Conservation (phyloP, 1,284 basidiomycete species). For the Termitomyces sp. region DNA sequence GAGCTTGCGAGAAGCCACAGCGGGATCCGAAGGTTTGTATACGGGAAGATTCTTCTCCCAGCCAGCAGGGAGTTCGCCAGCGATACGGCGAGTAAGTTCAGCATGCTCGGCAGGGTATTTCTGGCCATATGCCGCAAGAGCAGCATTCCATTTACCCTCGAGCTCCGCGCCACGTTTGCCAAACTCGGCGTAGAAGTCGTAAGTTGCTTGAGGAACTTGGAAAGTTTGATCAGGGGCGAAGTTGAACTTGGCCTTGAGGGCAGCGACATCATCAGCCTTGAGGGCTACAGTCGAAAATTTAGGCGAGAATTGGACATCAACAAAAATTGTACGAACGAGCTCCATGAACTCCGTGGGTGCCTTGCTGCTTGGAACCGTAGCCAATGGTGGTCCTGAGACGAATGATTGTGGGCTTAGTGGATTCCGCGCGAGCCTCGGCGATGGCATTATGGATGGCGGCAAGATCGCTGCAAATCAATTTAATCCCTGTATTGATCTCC, state of each 20-base stretch:
- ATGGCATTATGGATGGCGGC: constrained; percentile 79
- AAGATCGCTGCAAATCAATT: constrained; percentile 55
- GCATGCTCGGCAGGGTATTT: constrained; percentile 83
- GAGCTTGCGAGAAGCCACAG: constrained; percentile 88
- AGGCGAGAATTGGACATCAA: constrained; percentile 1
- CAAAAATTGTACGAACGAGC: constrained; percentile 47
- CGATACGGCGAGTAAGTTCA: constrained; percentile 81
- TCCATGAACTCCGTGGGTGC: constrained; percentile 92
- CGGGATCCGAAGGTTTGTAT: constrained; percentile 77
- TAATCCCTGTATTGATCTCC: background rate
- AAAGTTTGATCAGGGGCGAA: constrained; percentile 81
- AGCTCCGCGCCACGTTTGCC: constrained; percentile 70
- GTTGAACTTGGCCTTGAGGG: constrained; percentile 82
- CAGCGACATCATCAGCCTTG: constrained; percentile 86
- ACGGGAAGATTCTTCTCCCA: constrained; percentile 88
- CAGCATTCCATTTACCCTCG: constrained; percentile 73
- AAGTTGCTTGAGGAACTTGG: constrained; percentile 73
- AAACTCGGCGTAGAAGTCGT: constrained; percentile 63
- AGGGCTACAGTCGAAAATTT: constrained; percentile 52
- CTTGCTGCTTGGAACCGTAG: constrained; percentile 88
- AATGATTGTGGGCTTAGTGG: constrained; percentile 84
- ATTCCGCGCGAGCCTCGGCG: constrained; percentile 70
- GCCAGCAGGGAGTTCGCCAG: constrained; percentile 76
- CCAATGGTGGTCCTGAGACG: constrained; percentile 88
- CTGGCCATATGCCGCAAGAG: constrained; percentile 68